Evolutionary conservation across 2,329 filamentous ascomycete species (phyloP).

Genomic region (Aspergillus sp.): DNA sequence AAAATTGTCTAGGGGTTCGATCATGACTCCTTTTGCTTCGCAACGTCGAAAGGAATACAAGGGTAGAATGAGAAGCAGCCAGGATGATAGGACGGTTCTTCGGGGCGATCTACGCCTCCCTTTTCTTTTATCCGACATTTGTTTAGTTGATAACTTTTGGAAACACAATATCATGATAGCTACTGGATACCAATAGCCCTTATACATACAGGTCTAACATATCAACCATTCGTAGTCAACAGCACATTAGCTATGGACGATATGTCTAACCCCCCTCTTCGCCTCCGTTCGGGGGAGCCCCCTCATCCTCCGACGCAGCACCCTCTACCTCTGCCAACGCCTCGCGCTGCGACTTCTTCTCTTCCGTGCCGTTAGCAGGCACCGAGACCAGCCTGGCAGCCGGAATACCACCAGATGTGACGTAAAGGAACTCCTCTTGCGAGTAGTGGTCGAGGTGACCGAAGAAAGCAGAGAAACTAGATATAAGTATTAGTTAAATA

Average conservation of each 20-base stretch:
- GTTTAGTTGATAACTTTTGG: too few relatives aligned
- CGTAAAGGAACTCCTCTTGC: slow-evolving; percentile 71
- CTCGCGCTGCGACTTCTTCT: slow-evolving; percentile 29
- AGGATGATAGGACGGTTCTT: too few relatives aligned
- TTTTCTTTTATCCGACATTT: too few relatives aligned
- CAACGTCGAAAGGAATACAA: too few relatives aligned
- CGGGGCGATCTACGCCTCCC: too few relatives aligned
- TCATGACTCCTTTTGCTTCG: too few relatives aligned
- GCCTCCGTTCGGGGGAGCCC: slow-evolving; percentile 4
- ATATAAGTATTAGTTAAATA: not conserved
- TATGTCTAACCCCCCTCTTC: not conserved
- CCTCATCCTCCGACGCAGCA: slow-evolving; percentile 34
- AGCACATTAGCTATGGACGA: not conserved
- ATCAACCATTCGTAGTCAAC: not conserved
- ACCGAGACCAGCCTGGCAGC: slow-evolving; percentile 52
- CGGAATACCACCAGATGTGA: slow-evolving; percentile 68
- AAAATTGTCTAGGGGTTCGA: too few relatives aligned
- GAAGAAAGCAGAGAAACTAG: slow-evolving; percentile 74
- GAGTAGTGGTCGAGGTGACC: slow-evolving; percentile 76
- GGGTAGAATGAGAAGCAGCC: too few relatives aligned
- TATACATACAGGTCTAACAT: not conserved
- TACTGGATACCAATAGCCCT: not conserved
- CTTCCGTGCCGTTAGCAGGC: slow-evolving; percentile 7
- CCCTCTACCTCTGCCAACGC: slow-evolving; percentile 37
- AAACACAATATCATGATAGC: too few relatives aligned